Evolutionary conservation across 805 yeast species (phyloP).

Genomic region (Metschnikowia cubensis): DNA sequence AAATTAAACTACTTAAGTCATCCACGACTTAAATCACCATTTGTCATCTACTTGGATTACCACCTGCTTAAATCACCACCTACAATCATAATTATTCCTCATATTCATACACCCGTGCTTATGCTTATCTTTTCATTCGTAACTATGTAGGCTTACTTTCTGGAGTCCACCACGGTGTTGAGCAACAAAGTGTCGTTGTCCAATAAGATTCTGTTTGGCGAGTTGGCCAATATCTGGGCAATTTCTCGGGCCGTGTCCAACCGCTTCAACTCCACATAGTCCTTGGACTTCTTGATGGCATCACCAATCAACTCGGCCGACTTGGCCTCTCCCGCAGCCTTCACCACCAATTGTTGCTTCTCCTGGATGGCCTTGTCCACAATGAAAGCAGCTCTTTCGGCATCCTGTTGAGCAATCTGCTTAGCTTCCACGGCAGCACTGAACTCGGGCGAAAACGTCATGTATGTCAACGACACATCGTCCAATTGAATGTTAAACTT

Average conservation of each 20-base stretch:
- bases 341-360: conserved; percentile 93
- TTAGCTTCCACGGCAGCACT: conserved; percentile 97
- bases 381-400: conserved; percentile 95
- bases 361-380: conserved; percentile 98
- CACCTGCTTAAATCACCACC: too few relatives aligned
- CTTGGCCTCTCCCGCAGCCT: conserved; percentile 97
- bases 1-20: too few relatives aligned
- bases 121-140: conserved; percentile 8
- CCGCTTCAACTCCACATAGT: conserved; percentile 94
- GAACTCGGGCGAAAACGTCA: conserved; percentile 98
- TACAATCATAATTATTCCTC: too few relatives aligned
- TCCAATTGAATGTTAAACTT: conserved; percentile 84
- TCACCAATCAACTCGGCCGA: conserved; percentile 98
- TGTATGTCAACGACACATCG: conserved; percentile 92
- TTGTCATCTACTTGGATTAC: too few relatives aligned
- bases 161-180: conserved; percentile 79
- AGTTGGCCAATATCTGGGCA: conserved; percentile 75
- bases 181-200: conserved; percentile 90
- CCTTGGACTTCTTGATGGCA: conserved; percentile 93
- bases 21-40: too few relatives aligned
- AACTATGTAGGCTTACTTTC: conserved; percentile 36
- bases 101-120: too few relatives aligned
- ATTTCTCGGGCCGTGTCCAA: conserved; percentile 96
- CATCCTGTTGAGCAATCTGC: conserved; percentile 99
- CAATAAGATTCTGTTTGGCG: conserved; percentile 88